These are phyloP conservation scores for Saxispiralis lemnorum DNA, from an alignment of 495 filamentous ascomycete genomes.

Conservation along the genomic window DNA sequence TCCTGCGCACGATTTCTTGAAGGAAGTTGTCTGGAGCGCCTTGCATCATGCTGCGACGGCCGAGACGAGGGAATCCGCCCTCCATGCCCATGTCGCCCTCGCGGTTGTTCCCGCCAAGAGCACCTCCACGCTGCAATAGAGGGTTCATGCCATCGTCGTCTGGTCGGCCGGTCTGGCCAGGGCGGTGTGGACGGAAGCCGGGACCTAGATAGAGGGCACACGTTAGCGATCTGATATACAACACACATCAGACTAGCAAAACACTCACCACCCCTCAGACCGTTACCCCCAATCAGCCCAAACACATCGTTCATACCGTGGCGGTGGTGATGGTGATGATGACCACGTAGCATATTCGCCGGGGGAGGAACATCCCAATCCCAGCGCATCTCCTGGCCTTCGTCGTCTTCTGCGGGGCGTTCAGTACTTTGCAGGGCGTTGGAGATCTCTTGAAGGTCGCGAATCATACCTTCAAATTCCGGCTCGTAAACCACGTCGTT, in stretches of 20 bases:
- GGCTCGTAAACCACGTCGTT: slow-evolving; percentile 25
- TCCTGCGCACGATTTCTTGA: slow-evolving; percentile 10
- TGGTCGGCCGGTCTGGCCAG: slow-evolving; percentile 28
- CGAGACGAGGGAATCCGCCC: slow-evolving; percentile 12
- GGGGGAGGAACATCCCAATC: slow-evolving; percentile 32
- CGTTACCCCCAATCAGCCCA: slow-evolving; percentile 12
- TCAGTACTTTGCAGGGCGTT: background rate
- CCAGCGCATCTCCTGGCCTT: slow-evolving; percentile 41
- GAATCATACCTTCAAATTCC: slow-evolving; percentile 20
- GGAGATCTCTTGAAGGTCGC: background rate
- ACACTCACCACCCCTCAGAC: slow-evolving; percentile 3
- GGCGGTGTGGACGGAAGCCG: slow-evolving; percentile 34
- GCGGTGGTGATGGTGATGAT: slow-evolving; percentile 31
- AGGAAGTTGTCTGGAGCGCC: slow-evolving; percentile 4
- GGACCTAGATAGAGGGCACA: background rate
- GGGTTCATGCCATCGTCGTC: slow-evolving; percentile 72
- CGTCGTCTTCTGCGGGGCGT: slow-evolving; percentile 11
- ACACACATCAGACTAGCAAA: background rate
- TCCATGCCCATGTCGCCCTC: slow-evolving; percentile 10
- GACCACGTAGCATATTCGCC: slow-evolving; percentile 26
- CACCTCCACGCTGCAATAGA: slow-evolving; percentile 30
- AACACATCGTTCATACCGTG: slow-evolving; percentile 8
- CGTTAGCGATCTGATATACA: background rate
- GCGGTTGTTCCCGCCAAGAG: slow-evolving; percentile 4
- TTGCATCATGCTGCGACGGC: background rate